Base-by-base conservation (phyloP, 495 filamentous ascomycete genomes). In the Trichodelitschia bisporula region DNA sequence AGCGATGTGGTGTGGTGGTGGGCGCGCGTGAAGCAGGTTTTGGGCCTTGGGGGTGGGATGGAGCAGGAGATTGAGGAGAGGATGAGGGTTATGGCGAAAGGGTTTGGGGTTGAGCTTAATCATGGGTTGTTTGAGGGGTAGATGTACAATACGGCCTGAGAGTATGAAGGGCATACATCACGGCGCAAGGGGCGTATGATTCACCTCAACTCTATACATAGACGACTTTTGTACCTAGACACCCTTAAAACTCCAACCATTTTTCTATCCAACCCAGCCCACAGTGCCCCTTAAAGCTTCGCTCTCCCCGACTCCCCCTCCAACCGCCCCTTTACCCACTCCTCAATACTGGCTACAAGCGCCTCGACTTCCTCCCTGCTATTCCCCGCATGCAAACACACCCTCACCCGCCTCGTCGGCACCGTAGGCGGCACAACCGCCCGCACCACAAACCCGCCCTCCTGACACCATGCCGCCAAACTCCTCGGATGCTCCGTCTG, bases 31-130 rank as follows among this genome's bases (percentile, higher is more conserved):
- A 59, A 62, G 33, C 83, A 92, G 50, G 61, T 61, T 38, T 44
- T 93, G 19, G 69, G 70, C 1, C 49, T 65, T 1, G 79, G 83
- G 1, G 59, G 63, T 11, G 84, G 84, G 0, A 89, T 93, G 77
- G 86, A 97, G 43, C 84, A 93, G 45, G 77, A 82, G 31, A 64
- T 97, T 18, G 86, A 97, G 56, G 62, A 59, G 36, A 60, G 73
- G 42, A 80, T 97, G 77, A 69, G 61, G 49, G 57, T 53, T 18
- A 76, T 92, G 56, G 86, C 86, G 0, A 83, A 73, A 46, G 78
- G 86, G 39, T 76, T 89, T 46, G 86, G 86, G 0, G 65, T 97
- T 1, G 83, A 97, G 45, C 46, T 93, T 36, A 72, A 86, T 43
- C 77, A 83, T 50, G 64, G 65, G 25, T 59, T 91, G 2, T 91